Evolutionary conservation across 164 flowering plant species (phyloP).

Genomic region (Warburgia ugandensis): DNA sequence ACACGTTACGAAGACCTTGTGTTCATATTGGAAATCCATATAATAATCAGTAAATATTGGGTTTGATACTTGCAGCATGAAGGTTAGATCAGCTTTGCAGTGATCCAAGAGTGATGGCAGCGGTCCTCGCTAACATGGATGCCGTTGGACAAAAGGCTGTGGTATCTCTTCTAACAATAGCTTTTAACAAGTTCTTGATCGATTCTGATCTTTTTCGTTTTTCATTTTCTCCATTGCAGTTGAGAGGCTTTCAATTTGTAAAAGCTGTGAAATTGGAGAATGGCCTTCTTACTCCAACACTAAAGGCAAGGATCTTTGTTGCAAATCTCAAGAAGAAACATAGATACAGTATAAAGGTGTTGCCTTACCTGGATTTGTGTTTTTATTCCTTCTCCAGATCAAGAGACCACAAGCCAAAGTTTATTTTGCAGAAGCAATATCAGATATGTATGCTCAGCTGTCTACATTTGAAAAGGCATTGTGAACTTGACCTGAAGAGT

Average conservation of each 20-base stretch:
- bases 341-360: too few relatives aligned
- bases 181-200: neutral
- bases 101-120: constrained; percentile 68
- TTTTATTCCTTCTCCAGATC: constrained; percentile 34
- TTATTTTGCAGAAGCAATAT: constrained; percentile 65
- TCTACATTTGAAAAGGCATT: constrained; percentile 24
- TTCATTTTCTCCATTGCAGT: constrained; percentile 32
- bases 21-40: neutral
- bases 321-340: neutral
- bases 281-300: constrained; percentile 88
- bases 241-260: constrained; percentile 91
- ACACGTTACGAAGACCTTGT: too few relatives aligned
- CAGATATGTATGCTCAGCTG: constrained; percentile 71
- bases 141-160: constrained; percentile 76
- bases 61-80: constrained; percentile 38
- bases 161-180: constrained; percentile 24
- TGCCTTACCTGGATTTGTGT: neutral
- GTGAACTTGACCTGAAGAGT: too few relatives aligned
- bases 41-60: neutral
- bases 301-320: constrained; percentile 44
- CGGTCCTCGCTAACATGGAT: constrained; percentile 88
- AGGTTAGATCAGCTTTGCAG: constrained; percentile 55
- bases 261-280: constrained; percentile 87
- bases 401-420: constrained; percentile 94
- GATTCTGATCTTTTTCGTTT: neutral